Percentiles rank a stretch among this genome's conserved stretches.
phyloP scores from a whole-genome alignment of 805 yeast species.

The Candida dajiaensis region DNA sequence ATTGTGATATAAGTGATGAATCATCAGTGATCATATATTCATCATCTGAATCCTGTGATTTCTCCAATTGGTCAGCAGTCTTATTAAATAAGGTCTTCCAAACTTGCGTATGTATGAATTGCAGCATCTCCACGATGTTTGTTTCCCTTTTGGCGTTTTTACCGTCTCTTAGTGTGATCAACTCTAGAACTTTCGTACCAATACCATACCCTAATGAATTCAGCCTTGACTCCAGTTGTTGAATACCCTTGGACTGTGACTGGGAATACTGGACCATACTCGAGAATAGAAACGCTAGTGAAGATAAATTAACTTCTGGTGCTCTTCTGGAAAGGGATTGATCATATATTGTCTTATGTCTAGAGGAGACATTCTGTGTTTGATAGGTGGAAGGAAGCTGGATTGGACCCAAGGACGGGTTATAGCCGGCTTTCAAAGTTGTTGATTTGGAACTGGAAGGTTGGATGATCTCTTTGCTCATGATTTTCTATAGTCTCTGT shows the following conservation, averaged over 20 bases:
- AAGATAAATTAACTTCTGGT: slow-evolving; percentile 60
- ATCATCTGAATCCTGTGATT: slow-evolving; percentile 59
- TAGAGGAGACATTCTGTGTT: slow-evolving; percentile 6
- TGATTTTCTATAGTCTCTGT: neutral
- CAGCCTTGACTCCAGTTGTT: slow-evolving; percentile 56
- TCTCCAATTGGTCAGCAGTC: slow-evolving; percentile 69
- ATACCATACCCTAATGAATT: slow-evolving; percentile 73
- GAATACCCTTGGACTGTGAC: slow-evolving; percentile 55
- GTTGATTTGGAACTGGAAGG: slow-evolving; percentile 19
- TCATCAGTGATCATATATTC: slow-evolving; percentile 62
- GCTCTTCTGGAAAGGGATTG: slow-evolving; percentile 59
- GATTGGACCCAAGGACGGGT: slow-evolving; percentile 25
- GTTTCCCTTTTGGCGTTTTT: slow-evolving; percentile 60
- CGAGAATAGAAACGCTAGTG: slow-evolving; percentile 63
- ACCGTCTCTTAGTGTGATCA: slow-evolving; percentile 64
- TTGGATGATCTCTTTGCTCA: slow-evolving; percentile 18
- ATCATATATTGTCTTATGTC: slow-evolving; percentile 47
- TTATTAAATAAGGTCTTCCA: slow-evolving; percentile 74
- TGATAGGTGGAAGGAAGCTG: slow-evolving; percentile 23
- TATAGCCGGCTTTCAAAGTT: slow-evolving; percentile 19
- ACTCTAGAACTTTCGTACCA: slow-evolving; percentile 67
- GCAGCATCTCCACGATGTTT: slow-evolving; percentile 59
- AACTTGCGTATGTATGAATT: slow-evolving; percentile 63
- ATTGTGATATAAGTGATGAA: slow-evolving; percentile 64
- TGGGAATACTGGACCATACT: slow-evolving; percentile 67